A percentile compares a stretch with the other conserved stretches of the same genome.
These are phyloP conservation scores for Chlamydomonas applanata DNA, from an alignment of 139 green algal species.

Conservation along the genomic window DNA sequence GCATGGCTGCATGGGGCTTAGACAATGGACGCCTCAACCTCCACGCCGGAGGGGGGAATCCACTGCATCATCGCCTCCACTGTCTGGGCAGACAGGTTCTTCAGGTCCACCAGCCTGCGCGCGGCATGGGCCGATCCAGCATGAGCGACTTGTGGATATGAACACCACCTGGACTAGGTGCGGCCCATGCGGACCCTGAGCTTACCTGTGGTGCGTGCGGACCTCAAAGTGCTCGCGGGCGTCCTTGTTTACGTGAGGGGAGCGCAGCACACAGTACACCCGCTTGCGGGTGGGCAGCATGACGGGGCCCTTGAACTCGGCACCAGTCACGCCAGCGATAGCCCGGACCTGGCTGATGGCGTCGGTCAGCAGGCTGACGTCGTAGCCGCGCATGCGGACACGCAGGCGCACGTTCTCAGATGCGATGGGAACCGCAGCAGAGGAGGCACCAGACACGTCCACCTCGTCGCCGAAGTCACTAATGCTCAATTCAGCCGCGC, in stretches of 20 bases:
- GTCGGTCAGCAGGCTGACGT: conserved; percentile 57
- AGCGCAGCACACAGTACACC: conserved; percentile 82
- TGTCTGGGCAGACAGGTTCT: conserved; percentile 77
- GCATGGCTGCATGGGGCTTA: conserved; percentile 1
- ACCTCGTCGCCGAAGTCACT: conserved; percentile 32
- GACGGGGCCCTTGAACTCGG: conserved; percentile 65
- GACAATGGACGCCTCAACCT: conserved; percentile 60
- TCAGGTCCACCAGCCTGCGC: conserved; percentile 77
- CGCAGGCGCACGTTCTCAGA: conserved; percentile 40
- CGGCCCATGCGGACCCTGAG: neutral
- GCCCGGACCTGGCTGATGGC: conserved; percentile 62
- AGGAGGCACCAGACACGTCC: conserved; percentile 15
- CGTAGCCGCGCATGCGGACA: conserved; percentile 80
- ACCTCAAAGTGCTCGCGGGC: conserved; percentile 92
- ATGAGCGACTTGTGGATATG: neutral
- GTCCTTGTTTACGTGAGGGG: conserved; percentile 91
- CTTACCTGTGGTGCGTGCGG: conserved; percentile 64
- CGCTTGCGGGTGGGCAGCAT: conserved; percentile 72
- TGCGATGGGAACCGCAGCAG: conserved; percentile 2
- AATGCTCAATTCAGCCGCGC: conserved; percentile 10
- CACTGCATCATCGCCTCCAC: conserved; percentile 87
- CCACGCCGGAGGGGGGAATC: conserved; percentile 79
- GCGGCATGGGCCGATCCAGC: neutral
- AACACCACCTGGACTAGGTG: neutral
- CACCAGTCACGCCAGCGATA: conserved; percentile 65